These are phyloP conservation scores for Taphrina populina DNA, from an alignment of 1,139 yeast genomes.

Conservation along the genomic window DNA sequence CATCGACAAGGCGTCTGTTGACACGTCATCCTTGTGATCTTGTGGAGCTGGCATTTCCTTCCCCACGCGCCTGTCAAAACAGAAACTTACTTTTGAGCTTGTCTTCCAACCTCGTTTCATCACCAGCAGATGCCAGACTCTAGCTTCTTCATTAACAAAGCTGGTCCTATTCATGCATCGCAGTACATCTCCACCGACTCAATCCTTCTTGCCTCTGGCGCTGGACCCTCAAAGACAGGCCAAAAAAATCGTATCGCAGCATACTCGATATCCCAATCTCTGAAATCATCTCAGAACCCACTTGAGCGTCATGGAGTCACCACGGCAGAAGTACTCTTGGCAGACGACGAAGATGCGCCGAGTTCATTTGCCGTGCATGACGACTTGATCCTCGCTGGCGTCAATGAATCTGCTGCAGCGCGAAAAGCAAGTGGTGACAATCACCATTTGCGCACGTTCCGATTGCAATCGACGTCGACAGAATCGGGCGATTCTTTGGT, in stretches of 20 bases:
- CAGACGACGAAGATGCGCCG: slow-evolving; percentile 30
- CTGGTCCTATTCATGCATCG: slow-evolving; percentile 25
- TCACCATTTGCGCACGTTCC: slow-evolving; percentile 27
- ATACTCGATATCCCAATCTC: not conserved
- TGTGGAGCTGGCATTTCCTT: no score
- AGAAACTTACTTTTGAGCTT: no score
- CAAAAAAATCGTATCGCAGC: slow-evolving; percentile 18
- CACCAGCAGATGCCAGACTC: slow-evolving; percentile 3
- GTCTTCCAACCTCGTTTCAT: no score
- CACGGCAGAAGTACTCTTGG: slow-evolving; percentile 16
- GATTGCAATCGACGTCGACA: not conserved
- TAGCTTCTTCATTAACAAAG: slow-evolving; percentile 20
- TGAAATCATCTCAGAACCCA: slow-evolving; percentile 1
- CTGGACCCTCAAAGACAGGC: slow-evolving; percentile 28
- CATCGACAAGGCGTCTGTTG: no score
- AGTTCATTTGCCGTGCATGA: slow-evolving; percentile 24
- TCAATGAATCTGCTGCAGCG: slow-evolving; percentile 19
- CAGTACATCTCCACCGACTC: slow-evolving; percentile 32
- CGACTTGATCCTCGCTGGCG: slow-evolving; percentile 24
- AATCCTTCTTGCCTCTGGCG: slow-evolving; percentile 33
- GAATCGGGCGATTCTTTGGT: slow-evolving; percentile 4
- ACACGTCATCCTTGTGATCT: no score
- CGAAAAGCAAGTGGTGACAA: slow-evolving; percentile 12
- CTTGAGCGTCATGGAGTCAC: slow-evolving; percentile 10
- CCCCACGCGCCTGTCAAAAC: no score